phyloP scores from a whole-genome alignment of 495 filamentous ascomycete species.

The Peziza echinospora region DNA sequence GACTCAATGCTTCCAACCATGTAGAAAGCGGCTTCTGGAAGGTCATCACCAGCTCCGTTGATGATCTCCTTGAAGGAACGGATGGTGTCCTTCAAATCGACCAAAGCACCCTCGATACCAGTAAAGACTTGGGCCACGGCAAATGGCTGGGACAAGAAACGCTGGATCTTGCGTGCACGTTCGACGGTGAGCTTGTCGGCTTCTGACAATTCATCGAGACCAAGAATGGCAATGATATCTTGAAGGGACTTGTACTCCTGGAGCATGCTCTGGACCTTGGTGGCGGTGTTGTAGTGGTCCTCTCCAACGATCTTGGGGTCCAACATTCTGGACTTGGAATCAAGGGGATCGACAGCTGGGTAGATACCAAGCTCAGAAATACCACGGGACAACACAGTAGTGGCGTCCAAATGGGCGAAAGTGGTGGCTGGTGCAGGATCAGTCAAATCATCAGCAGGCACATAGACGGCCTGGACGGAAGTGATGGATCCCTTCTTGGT shows the following conservation, averaged over 20 bases:
- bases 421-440: slow-evolving; percentile 98
- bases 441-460: slow-evolving; percentile 99
- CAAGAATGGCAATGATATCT: slow-evolving; percentile 99
- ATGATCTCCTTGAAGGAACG: slow-evolving; percentile 93
- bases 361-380: slow-evolving; percentile 99
- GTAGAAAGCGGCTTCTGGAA: slow-evolving; percentile 50
- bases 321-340: slow-evolving; percentile 99
- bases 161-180: slow-evolving; percentile 98
- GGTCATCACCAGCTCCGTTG: slow-evolving; percentile 79
- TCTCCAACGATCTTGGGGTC: slow-evolving; percentile 95
- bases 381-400: slow-evolving; percentile 99
- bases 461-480: slow-evolving; percentile 99
- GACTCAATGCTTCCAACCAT: slow-evolving; percentile 95
- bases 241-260: slow-evolving; percentile 99
- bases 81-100: slow-evolving; percentile 97
- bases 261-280: slow-evolving; percentile 90
- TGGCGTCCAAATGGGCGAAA: slow-evolving; percentile 99
- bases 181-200: slow-evolving; percentile 98
- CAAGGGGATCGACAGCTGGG: slow-evolving; percentile 96
- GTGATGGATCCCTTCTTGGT: slow-evolving; percentile 99
- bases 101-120: slow-evolving; percentile 88
- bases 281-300: slow-evolving; percentile 90
- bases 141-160: slow-evolving; percentile 98
- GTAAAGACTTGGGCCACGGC: slow-evolving; percentile 58
- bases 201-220: slow-evolving; percentile 99